Percentiles rank a stretch among this genome's conserved stretches.
Evolutionary conservation across 2,329 filamentous ascomycete genomes (phyloP).

Genomic region (Exophiala spinifera): DNA sequence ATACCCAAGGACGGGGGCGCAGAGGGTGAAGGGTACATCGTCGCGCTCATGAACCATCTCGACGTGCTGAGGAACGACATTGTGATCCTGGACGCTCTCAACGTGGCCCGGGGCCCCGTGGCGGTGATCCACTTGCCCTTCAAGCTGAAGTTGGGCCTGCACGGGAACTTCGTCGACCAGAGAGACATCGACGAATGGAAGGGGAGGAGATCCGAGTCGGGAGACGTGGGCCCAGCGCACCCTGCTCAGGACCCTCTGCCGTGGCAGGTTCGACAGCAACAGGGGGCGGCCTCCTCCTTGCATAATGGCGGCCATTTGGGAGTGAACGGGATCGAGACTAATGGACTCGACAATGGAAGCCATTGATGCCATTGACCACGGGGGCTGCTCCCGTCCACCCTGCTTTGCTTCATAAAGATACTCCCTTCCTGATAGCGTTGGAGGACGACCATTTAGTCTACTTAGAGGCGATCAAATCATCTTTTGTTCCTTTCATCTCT

Average conservation of each 20-base stretch:
- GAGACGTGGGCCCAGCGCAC: slow-evolving; percentile 18
- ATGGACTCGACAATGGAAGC: slow-evolving; percentile 2
- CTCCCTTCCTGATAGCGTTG: too few species aligned
- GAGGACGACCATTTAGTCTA: too few species aligned
- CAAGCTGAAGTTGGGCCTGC: slow-evolving; percentile 34
- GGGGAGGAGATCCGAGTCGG: slow-evolving; percentile 12
- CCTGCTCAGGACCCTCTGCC: slow-evolving; percentile 20
- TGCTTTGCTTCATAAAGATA: too few species aligned
- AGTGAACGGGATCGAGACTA: slow-evolving; percentile 3
- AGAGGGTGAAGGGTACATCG: slow-evolving; percentile 36
- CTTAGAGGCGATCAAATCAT: too few species aligned
- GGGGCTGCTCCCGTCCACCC: too few species aligned
- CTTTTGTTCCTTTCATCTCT: too few species aligned
- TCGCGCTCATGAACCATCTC: slow-evolving; percentile 36
- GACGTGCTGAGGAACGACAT: slow-evolving; percentile 40
- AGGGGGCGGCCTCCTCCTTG: background rate
- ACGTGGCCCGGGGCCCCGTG: slow-evolving; percentile 32
- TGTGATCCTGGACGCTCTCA: slow-evolving; percentile 35
- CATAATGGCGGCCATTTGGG: background rate
- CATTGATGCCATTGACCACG: background rate
- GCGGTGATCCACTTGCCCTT: slow-evolving; percentile 36
- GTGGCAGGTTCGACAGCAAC: slow-evolving; percentile 15
- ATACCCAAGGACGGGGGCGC: slow-evolving; percentile 29
- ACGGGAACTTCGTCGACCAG: slow-evolving; percentile 34
- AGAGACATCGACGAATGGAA: slow-evolving; percentile 21